Conservation (phyloP, 371 early-diverging fungal species). For the Apophysomyces variabilis region DNA sequence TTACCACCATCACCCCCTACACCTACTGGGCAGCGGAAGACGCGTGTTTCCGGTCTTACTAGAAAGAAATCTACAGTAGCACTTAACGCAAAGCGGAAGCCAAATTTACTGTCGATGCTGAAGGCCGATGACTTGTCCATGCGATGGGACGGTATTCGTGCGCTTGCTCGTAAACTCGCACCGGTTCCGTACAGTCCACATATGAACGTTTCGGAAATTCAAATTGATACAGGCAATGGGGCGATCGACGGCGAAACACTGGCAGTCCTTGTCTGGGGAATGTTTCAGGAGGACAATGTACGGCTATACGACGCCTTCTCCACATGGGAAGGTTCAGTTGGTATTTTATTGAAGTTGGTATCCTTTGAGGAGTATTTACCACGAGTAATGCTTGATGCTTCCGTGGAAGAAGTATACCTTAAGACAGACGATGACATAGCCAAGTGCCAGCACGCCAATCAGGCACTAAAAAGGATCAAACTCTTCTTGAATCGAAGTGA, state of each 20-base stretch:
- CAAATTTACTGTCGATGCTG: slow-evolving; percentile 36
- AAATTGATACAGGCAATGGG: slow-evolving; percentile 31
- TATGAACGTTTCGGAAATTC: slow-evolving; percentile 24
- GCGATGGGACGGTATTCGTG: slow-evolving; percentile 36
- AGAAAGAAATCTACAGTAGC: slow-evolving; percentile 45
- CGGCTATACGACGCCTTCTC: slow-evolving; percentile 37
- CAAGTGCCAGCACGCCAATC: slow-evolving; percentile 25
- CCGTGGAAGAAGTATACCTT: slow-evolving; percentile 28
- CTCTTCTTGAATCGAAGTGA: slow-evolving; percentile 33
- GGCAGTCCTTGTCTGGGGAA: slow-evolving; percentile 25
- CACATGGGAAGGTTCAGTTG: slow-evolving; percentile 38
- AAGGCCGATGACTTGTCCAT: slow-evolving; percentile 35
- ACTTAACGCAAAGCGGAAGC: slow-evolving; percentile 34
- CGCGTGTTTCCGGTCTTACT: slow-evolving; percentile 39
- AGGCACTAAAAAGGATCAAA: slow-evolving; percentile 32
- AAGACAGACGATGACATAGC: slow-evolving; percentile 32
- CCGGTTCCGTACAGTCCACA: slow-evolving; percentile 23
- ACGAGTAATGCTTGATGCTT: slow-evolving; percentile 40
- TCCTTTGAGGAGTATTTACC: slow-evolving; percentile 47
- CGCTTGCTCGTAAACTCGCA: slow-evolving; percentile 36
- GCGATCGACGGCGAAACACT: slow-evolving; percentile 35
- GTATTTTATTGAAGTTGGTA: slow-evolving; percentile 38
- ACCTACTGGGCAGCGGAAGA: slow-evolving; percentile 28
- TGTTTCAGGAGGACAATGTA: slow-evolving; percentile 33
- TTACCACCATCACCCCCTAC: slow-evolving; percentile 23